These are phyloP conservation scores for Sclerotinia glacialis DNA, from an alignment of 2,329 filamentous ascomycete genomes.

Conservation along the genomic window DNA sequence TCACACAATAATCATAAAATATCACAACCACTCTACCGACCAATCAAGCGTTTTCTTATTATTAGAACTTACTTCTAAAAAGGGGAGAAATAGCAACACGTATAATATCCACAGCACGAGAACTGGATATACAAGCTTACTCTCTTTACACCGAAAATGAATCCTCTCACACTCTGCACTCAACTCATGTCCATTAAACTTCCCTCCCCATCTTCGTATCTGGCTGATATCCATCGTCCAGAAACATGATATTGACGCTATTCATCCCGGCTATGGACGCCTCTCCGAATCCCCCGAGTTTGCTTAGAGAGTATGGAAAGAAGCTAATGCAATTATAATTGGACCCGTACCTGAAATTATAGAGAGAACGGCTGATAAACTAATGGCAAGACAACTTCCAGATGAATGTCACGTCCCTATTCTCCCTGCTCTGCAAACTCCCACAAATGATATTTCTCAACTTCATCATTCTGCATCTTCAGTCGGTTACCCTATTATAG, in stretches of 20 bases:
- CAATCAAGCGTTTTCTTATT: slow-evolving; percentile 52
- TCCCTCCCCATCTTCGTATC: slow-evolving; percentile 50
- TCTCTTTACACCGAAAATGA: slow-evolving; percentile 56
- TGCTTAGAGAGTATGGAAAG: slow-evolving; percentile 62
- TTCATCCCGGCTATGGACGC: slow-evolving; percentile 71
- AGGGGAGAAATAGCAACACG: slow-evolving; percentile 64
- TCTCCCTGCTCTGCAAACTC: slow-evolving; percentile 66
- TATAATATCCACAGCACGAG: slow-evolving; percentile 57
- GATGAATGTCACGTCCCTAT: slow-evolving; percentile 64
- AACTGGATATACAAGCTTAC: slow-evolving; percentile 55
- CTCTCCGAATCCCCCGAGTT: slow-evolving; percentile 69
- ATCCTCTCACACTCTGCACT: slow-evolving; percentile 51
- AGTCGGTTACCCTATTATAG: slow-evolving; percentile 48
- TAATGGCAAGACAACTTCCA: slow-evolving; percentile 62
- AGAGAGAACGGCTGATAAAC: slow-evolving; percentile 43
- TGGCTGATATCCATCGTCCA: slow-evolving; percentile 50
- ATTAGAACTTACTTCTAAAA: slow-evolving; percentile 7
- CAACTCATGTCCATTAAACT: slow-evolving; percentile 52
- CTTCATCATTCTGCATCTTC: slow-evolving; percentile 48
- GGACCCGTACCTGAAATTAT: slow-evolving; percentile 53
- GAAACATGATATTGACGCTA: slow-evolving; percentile 55
- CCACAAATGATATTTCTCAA: slow-evolving; percentile 59
- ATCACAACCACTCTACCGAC: slow-evolving; percentile 22
- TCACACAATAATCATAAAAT: neutral
- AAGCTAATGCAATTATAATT: slow-evolving; percentile 67